Evolutionary conservation across 2,329 filamentous ascomycete species (phyloP), one percentile per base, ranked within the genome.

Genomic region (Penicillium concentricum): DNA sequence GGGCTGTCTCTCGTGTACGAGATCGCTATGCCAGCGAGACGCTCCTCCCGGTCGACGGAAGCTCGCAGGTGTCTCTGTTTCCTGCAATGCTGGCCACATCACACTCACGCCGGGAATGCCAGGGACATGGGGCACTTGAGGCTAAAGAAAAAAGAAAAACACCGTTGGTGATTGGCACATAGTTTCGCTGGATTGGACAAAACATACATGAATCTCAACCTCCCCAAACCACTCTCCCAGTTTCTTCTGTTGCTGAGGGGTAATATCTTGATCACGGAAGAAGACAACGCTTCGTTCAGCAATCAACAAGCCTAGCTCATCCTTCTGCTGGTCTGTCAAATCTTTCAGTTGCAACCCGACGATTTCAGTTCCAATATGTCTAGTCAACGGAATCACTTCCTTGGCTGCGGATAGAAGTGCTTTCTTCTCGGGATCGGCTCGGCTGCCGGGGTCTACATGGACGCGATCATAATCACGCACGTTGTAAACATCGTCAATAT

Each of bases 1-100:
- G 1, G 88, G 87, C 55, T 90, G 87, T 34, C 79, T 78, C 69
- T 91, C 87, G 63, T 90, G 87, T 0, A 90, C 87, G 0, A 90
- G 80, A 65, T 90, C 87, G 8, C 82, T 83, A 69, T 90, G 88
- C 88, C 87, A 90, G 46, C 83, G 74, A 0, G 85, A 86, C 1
- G 87, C 84, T 3, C 88, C 87, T 28, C 87, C 87, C 0, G 87
- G 87, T 22, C 84, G 79, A 54, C 88, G 82, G 76, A 90, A 90
- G 66, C 78, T 82, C 4, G 86, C 82, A 2, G 78, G 69, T 1
- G 75, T 70, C 68, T 90, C 87, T 0, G 83, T 86, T 0, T 85
- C 86, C 67, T 81, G 78, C 0, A 90, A 79, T 34, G 82, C 87
- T 0, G 88, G 88, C 88, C 87, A 90, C 46, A 90, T 87, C 5